Base-by-base conservation (phyloP, 257 asterid species). In the Cinchona pubescens region DNA sequence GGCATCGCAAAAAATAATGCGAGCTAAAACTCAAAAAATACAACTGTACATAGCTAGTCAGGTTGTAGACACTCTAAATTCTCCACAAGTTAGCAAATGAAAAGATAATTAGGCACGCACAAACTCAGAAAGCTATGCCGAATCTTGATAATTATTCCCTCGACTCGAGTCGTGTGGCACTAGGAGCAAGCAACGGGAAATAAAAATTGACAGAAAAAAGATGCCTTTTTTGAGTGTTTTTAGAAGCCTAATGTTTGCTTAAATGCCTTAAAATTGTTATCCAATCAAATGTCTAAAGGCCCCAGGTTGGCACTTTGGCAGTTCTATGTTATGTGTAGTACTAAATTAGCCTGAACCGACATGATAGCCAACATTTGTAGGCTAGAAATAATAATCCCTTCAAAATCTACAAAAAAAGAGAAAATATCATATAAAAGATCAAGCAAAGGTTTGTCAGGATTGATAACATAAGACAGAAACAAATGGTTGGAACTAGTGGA, bases 401-500 rank as follows among this genome's bases (percentile, higher is more conserved):
- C 21, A 30, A 40, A 14, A 62, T 63, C 38, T 74, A 34, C 63
- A 51, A 37, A 69, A 37, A 69, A 40, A 58, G 6, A n/a, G 46
- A 42, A 23, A 55, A 58, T 35, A 35, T 9, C 18, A 53, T 40
- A 14, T 15, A 35, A 12, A 64, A 34, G 62, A 35, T 30, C 43
- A 69, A 59, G 21, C 0, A 75, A 51, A 66, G 40, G 15, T 71
- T 71, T 62, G 76, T 71, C 76, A 37, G 23, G 65, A 71, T 61
- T n/a, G 65, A 46, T 23, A 29, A 56, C 6, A 35, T 9, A 25
- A 34, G 53, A 18, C n/a, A 46, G 0, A 32, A 23, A 45, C 74
- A 68, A 68, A 29, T n/a, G 29, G 45, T 42, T 40, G 35, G 73
- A 66, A 40, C 70, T 69, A 56, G 11, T 56, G 42, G 84, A 80